Conservation (phyloP, 208 protist genomes). For the Angomonas deanei region DNA sequence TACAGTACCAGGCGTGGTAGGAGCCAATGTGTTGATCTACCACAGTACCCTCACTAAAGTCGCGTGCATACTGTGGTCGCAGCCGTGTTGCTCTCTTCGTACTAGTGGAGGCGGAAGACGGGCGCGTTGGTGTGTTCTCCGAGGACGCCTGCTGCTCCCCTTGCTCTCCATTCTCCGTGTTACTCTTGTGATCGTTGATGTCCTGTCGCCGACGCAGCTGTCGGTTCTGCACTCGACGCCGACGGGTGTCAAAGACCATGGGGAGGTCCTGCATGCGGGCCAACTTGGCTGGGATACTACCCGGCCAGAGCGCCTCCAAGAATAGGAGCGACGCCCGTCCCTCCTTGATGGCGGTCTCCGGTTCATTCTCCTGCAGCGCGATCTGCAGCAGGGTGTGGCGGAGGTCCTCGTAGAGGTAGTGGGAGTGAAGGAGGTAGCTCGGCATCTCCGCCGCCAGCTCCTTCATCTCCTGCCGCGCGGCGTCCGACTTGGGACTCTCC, state of each 20-base stretch:
- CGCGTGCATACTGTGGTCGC: constrained; percentile 6
- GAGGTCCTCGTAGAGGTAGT: constrained; percentile 46
- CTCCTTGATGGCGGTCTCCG: not conserved
- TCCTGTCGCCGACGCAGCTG: constrained; percentile 23
- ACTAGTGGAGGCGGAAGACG: not conserved
- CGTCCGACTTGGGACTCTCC: not conserved
- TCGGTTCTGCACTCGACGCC: constrained; percentile 15
- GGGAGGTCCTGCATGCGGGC: constrained; percentile 19
- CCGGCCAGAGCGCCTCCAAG: constrained; percentile 33
- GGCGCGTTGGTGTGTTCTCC: not conserved
- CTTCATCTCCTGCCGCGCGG: constrained; percentile 3
- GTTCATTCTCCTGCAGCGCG: constrained; percentile 13
- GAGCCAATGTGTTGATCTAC: constrained; percentile 34
- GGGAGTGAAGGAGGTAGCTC: constrained; percentile 20
- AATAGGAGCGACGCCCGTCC: constrained; percentile 22
- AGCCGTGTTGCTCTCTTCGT: not conserved
- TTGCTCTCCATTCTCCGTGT: not conserved
- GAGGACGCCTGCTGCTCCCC: not conserved
- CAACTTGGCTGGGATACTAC: constrained; percentile 27
- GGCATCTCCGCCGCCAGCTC: constrained; percentile 9
- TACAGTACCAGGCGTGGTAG: constrained; percentile 43
- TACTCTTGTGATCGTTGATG: not conserved
- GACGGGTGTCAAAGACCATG: constrained; percentile 18
- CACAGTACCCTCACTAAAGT: constrained; percentile 20
- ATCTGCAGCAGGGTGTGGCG: constrained; percentile 19